Base-by-base conservation (phyloP, 768 basidiomycete genomes). In the Pleurotus tuoliensis region DNA sequence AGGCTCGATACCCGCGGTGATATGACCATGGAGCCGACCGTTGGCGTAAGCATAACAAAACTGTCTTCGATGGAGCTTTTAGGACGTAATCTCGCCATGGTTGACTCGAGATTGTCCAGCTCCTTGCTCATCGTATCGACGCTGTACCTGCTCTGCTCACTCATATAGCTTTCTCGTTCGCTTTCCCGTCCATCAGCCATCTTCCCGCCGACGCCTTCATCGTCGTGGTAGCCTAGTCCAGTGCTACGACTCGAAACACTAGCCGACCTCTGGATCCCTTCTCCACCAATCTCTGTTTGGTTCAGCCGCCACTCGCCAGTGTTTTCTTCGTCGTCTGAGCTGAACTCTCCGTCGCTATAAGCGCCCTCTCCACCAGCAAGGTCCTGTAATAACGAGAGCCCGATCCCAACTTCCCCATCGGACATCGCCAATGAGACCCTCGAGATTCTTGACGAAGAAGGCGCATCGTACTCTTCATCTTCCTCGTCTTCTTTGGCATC, bases 341-440 rank as follows among this genome's bases (percentile, higher is more conserved):
- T 56, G 12, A 41, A 46, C 9, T 58, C 56, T 27, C 56, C 27
- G 15, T 39, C 61, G 3, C 64, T 64, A 11, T 69, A 67, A 24
- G 59, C 58, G 40, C 54, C 41, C 3, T 59, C 56, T 67, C 56
- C 66, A 69, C 37, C 47, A 56, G 24, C 61, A 53, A 7, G 64
- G 70, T 48, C 66, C 65, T 13, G 62, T 52, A 91, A 69, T 53
- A 90, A 69, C 2, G 84, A 84, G 34, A 90, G 69, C 1, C 89
- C 89, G 38, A 91, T 90, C 0, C 84, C 89, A 1, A 80, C 73
- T 49, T 83, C 81, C 3, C 82, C 86, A 56, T 87, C 86, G 1
- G 81, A 82, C 53, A 74, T 59, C 5, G 67, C 74, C 3, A 71
- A 61, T 24, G 73, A 78, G 11, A 70, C 60, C 22, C 75, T 67